These are phyloP conservation scores for Camellia granthamiana DNA, from an alignment of 148 eudicot species.

Conservation along the genomic window DNA sequence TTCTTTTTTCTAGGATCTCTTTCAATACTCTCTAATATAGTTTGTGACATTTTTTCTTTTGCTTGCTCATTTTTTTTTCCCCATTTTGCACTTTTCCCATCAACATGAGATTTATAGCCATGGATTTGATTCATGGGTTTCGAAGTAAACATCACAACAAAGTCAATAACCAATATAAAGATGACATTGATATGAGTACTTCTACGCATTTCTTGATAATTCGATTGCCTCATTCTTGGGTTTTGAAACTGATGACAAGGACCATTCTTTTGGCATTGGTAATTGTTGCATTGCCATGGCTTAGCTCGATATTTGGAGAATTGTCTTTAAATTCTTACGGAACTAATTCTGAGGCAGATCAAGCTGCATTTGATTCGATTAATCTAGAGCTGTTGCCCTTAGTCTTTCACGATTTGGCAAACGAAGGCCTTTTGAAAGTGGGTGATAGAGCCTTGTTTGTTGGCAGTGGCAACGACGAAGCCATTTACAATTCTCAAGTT, in stretches of 20 bases:
- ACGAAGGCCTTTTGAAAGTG: slow-evolving; percentile 41
- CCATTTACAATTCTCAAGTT: slow-evolving; percentile 5
- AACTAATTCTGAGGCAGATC: slow-evolving; percentile 9
- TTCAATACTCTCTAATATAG: background rate
- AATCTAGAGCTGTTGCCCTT: slow-evolving; percentile 23
- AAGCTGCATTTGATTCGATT: background rate
- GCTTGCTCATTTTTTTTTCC: background rate
- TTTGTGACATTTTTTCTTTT: background rate
- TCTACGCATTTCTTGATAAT: slow-evolving; percentile 2
- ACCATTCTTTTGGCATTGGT: slow-evolving; percentile 35
- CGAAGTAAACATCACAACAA: slow-evolving; percentile 1
- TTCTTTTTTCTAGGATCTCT: background rate
- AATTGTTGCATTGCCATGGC: slow-evolving; percentile 29
- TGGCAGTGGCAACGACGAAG: slow-evolving; percentile 7
- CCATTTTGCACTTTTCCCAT: background rate
- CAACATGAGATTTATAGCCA: slow-evolving; percentile 6
- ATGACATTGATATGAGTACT: background rate
- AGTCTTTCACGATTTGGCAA: slow-evolving; percentile 40
- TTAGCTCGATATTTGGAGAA: slow-evolving; percentile 17
- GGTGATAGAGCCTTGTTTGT: slow-evolving; percentile 32
- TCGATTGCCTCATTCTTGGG: background rate
- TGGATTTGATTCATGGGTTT: slow-evolving; percentile 22
- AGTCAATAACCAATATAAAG: background rate
- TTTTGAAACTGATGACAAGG: slow-evolving; percentile 34
- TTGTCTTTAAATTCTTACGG: background rate